A percentile compares a stretch with the other conserved stretches of the same genome.
Evolutionary conservation across 345 rosid genomes (phyloP).

Genomic region (Euphorbia tirucalli): DNA sequence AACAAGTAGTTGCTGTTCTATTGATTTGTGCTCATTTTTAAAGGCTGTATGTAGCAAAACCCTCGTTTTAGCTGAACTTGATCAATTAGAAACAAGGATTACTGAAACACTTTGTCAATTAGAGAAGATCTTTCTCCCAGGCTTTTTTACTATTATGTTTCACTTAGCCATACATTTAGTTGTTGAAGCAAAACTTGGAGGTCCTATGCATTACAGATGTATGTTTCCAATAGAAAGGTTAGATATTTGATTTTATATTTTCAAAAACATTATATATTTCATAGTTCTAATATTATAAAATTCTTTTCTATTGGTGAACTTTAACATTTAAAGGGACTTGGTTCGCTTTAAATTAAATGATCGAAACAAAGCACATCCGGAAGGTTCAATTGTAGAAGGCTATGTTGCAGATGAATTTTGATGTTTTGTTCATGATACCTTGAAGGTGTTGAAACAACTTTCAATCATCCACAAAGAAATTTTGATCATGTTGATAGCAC

Average conservation of each 20-base stretch:
- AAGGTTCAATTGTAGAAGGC: background rate
- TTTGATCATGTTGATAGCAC: background rate
- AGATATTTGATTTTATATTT: too few species aligned
- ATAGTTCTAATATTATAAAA: too few species aligned
- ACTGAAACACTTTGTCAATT: background rate
- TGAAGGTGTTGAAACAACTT: background rate
- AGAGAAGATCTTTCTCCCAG: background rate
- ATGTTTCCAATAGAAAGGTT: background rate
- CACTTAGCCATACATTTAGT: too few species aligned
- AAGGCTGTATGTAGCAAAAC: background rate
- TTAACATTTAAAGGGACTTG: background rate
- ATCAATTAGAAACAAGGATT: background rate
- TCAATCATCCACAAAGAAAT: background rate
- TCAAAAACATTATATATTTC: too few species aligned
- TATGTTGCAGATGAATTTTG: background rate
- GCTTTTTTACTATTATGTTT: too few species aligned
- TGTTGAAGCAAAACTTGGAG: too few species aligned
- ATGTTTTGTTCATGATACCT: too few species aligned
- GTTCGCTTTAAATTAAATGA: background rate
- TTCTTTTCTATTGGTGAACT: too few species aligned
- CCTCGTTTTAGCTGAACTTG: background rate
- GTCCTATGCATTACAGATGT: too few species aligned
- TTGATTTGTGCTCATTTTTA: background rate
- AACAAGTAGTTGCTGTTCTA: background rate
- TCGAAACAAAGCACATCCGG: background rate